phyloP scores from a whole-genome alignment of 768 basidiomycete genomes.

The Kwoniella dejecticola region DNA sequence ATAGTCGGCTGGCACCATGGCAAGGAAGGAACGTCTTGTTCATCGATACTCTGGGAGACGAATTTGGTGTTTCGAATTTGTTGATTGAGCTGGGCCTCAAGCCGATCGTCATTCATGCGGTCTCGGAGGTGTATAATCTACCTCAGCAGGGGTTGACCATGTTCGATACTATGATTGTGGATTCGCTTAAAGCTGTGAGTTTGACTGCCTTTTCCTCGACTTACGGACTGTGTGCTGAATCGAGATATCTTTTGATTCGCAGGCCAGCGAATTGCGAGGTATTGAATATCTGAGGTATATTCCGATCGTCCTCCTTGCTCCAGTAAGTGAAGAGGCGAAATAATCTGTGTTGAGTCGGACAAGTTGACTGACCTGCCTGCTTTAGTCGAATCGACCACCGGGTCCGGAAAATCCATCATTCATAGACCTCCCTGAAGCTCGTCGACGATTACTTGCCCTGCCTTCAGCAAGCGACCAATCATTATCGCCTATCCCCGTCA shows the following conservation, averaged over 20 bases:
- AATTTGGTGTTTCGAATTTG: conserved; percentile 71
- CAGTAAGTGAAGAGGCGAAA: conserved; percentile 56
- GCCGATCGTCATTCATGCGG: conserved; percentile 72
- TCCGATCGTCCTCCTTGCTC: conserved; percentile 86
- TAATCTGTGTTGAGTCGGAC: too few relatives aligned
- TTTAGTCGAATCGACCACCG: conserved; percentile 62
- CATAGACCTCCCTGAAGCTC: conserved; percentile 50
- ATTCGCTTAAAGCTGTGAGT: conserved; percentile 79
- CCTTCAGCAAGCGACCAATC: conserved; percentile 48
- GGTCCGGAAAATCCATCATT: conserved; percentile 51
- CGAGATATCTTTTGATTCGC: not conserved
- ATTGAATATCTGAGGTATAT: conserved; percentile 94
- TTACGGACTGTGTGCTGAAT: not conserved
- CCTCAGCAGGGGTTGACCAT: conserved; percentile 67
- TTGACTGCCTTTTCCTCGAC: conserved; percentile 2
- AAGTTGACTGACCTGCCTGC: not conserved
- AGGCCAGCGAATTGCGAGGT: conserved; percentile 89
- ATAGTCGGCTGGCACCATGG: conserved; percentile 64
- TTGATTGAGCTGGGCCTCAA: conserved; percentile 78
- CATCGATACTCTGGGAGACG: conserved; percentile 79
- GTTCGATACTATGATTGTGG: conserved; percentile 93
- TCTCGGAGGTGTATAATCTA: conserved; percentile 67
- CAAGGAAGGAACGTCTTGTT: conserved; percentile 84
- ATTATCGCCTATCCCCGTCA: conserved; percentile 64
- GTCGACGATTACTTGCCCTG: conserved; percentile 49